A percentile compares a stretch with the other conserved stretches of the same genome.
phyloP scores from a whole-genome alignment of 2,329 filamentous ascomycete genomes.

The Fonsecaea nubica region DNA sequence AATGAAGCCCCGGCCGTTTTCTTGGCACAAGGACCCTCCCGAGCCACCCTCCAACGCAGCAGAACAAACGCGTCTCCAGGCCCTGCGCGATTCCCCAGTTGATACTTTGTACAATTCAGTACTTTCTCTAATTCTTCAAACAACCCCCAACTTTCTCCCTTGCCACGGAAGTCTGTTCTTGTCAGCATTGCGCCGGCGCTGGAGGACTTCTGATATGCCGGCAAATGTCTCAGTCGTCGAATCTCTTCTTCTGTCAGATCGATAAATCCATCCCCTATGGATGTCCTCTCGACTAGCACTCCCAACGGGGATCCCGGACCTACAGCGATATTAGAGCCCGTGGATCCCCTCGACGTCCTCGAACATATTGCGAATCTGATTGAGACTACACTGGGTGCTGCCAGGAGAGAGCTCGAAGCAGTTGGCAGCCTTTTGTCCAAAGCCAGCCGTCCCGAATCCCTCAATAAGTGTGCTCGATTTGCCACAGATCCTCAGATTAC shows the following conservation, averaged over 20 bases:
- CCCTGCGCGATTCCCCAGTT: constrained; percentile 14
- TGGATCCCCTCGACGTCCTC: constrained; percentile 73
- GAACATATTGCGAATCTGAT: constrained; percentile 75
- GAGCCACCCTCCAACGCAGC: neutral
- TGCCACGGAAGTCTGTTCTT: constrained; percentile 8
- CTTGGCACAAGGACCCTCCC: constrained; percentile 5
- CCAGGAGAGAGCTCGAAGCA: constrained; percentile 77
- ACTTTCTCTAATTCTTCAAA: neutral
- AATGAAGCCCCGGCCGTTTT: neutral
- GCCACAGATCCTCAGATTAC: constrained; percentile 82
- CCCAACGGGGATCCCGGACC: constrained; percentile 35
- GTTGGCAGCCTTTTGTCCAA: constrained; percentile 82
- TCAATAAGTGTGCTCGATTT: constrained; percentile 87
- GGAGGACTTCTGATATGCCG: constrained; percentile 25
- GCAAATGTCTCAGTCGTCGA: constrained; percentile 27
- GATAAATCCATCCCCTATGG: constrained; percentile 32
- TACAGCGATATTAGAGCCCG: constrained; percentile 37
- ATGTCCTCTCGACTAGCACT: constrained; percentile 36
- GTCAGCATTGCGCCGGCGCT: constrained; percentile 39
- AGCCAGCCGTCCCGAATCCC: constrained; percentile 74
- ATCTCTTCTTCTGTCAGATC: constrained; percentile 9
- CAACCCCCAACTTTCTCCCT: constrained; percentile 1
- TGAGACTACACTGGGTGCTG: constrained; percentile 75
- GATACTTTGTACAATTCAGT: constrained; percentile 10
- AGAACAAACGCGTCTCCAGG: constrained; percentile 5